A percentile compares a stretch with the other conserved stretches of the same genome.
Conservation (phyloP, 1,284 basidiomycete species). For the Taiwanofungus camphoratus region DNA sequence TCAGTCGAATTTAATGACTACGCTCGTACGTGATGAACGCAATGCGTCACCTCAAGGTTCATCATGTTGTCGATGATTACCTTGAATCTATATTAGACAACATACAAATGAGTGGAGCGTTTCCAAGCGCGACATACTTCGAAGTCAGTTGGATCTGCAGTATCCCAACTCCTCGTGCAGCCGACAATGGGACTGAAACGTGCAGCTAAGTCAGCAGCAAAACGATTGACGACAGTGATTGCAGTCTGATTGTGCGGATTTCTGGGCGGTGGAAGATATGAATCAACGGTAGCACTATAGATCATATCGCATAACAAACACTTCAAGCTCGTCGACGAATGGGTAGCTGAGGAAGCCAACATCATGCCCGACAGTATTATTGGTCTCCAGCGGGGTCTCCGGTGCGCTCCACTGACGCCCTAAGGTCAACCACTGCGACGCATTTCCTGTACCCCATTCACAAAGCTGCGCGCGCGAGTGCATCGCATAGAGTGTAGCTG, state of each 20-base stretch:
- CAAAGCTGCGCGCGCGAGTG: constrained; percentile 47
- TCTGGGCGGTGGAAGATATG: constrained; percentile 25
- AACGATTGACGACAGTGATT: constrained; percentile 31
- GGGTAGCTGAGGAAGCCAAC: constrained; percentile 67
- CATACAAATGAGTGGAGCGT: not conserved
- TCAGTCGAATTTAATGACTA: not conserved
- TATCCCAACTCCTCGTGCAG: constrained; percentile 50
- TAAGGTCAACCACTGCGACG: constrained; percentile 40
- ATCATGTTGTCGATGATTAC: constrained; percentile 78
- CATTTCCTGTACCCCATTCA: constrained; percentile 27
- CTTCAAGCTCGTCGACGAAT: constrained; percentile 37
- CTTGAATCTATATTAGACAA: constrained; percentile 22
- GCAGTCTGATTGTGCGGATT: constrained; percentile 35
- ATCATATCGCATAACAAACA: constrained; percentile 21
- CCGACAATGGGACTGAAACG: constrained; percentile 39
- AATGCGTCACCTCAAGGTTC: constrained; percentile 48
- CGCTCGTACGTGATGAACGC: not conserved
- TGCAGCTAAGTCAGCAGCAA: constrained; percentile 33
- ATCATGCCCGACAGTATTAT: constrained; percentile 53
- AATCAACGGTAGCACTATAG: not conserved
- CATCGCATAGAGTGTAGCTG: constrained; percentile 52
- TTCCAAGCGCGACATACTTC: constrained; percentile 29
- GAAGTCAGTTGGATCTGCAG: constrained; percentile 49
- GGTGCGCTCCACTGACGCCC: constrained; percentile 45
- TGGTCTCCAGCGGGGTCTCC: constrained; percentile 40